Evolutionary conservation across 139 green algal species (phyloP), one percentile per base, ranked within the genome.

Genomic region (Haematococcus lacustris): DNA sequence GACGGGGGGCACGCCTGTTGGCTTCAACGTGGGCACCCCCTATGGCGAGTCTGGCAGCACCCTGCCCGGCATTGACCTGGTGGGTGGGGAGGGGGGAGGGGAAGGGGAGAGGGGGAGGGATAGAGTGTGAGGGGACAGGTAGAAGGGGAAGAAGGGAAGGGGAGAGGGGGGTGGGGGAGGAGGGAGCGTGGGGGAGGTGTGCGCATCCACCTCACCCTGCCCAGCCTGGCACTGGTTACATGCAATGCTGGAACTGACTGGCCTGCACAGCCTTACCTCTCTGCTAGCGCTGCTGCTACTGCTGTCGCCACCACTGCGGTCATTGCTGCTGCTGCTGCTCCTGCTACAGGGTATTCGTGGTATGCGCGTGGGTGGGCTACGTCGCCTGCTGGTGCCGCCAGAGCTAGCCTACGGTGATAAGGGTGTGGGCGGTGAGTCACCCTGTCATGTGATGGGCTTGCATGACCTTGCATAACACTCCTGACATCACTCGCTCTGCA

Each of bases 1-100:
- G 35, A 87, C 81, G 3, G 86, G 86, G 28, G 93, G 93, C 43
- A 84, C 68, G 1, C 93, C 93, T 1, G 74, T 94, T 3, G 93
- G 93, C 2, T 97, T 97, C 85, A 89, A 97, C 65, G 80, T 97
- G 1, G 92, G 92, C 0, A 76, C 76, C 25, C 64, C 69, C 6
- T 66, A 76, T 3, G 83, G 82, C 3, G 71, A 83, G 4, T 74
- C 88, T 51, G 88, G 89, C 39, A 87, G 77, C 74, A 88, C 80
- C 32, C 80, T 95, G 2, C 70, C 72, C 3, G 90, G 90, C 6
- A 78, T 96, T 13, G 91, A 96, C 70, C 66, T 94, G 60, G 86
- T 90, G 70, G 68, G 35, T 38, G 9, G 13, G 30, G 28, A 23
- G n/a, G 30, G 21, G 59, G 59, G 28, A 26, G 28, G 6, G 59